Evolutionary conservation across 129 eudicot species (phyloP), one percentile per base, ranked within the genome.

Genomic region (Flaveria trinervia): DNA sequence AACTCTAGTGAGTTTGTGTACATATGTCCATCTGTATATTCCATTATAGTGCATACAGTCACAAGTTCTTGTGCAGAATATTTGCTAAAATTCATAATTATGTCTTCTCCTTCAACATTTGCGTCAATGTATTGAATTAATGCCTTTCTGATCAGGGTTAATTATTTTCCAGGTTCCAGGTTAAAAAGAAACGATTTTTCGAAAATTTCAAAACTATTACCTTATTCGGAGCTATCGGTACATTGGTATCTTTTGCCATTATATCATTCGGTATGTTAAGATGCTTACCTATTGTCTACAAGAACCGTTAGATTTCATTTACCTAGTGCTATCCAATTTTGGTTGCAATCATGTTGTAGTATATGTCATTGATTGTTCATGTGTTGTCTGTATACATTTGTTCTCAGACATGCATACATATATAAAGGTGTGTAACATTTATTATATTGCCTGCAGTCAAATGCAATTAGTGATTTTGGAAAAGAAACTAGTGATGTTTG

Each of bases 111-210:
- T 56, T n/a, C 25, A 72, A 45, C 18, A 70, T 33, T 18, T 18
- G 5, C 71, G 55, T 30, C 22, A 52, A 46, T 71, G 54, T 33
- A 5, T 70, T 22, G 4, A 44, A 15, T 59, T 60, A 77, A 68
- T 46, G 46, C n/a, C 25, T 15, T 55, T 55, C 26, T 80, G 65
- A 74, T 66, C 15, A 25, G 33, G 7, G 51, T 68, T 68, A 30
- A 14, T 17, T 44, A 18, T 66, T 45, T 66, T 56, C 71, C 84
- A 86, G 86, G 65, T 86, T 86, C 64, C 84, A 82, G 84, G 86
- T 86, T 68, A 82, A 86, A 80, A 86, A 86, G 83, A 83, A 82
- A 73, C 86, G 76, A 7, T 86, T 86, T 79, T 86, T 86, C 73
- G 80, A 82, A 66, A 86, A 86, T 61, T 82, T 86, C 84, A 79